phyloP scores from a whole-genome alignment of 805 yeast genomes.

The Sungouiella blattae region DNA sequence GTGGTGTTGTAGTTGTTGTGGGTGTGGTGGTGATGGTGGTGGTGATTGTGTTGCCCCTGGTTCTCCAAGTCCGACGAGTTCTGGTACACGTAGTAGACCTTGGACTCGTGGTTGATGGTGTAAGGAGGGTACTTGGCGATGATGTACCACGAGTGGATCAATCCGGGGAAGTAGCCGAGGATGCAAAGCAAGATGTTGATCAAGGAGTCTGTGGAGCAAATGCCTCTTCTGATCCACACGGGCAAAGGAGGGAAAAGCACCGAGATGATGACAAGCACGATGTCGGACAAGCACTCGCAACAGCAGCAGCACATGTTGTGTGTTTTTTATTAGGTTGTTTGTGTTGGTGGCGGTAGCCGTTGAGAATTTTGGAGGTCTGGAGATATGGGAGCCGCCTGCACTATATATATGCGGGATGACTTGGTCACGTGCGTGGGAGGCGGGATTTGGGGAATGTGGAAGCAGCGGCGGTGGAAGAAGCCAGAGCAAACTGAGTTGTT shows the following conservation, averaged over 20 bases:
- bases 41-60: constrained; percentile 15
- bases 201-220: constrained; percentile 50
- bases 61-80: constrained; percentile 31
- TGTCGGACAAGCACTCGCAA: constrained; percentile 42
- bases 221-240: constrained; percentile 62
- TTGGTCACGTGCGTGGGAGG: too few species aligned
- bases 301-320: constrained; percentile 14
- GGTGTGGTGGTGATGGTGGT: constrained; percentile 22
- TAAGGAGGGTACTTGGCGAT: constrained; percentile 46
- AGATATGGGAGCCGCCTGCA: too few species aligned
- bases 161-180: constrained; percentile 50
- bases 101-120: constrained; percentile 19
- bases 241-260: constrained; percentile 74
- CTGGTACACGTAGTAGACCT: constrained; percentile 32
- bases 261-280: constrained; percentile 56
- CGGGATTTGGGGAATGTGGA: neutral
- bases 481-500: too few species aligned
- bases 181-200: constrained; percentile 41
- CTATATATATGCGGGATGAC: too few species aligned
- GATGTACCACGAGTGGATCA: constrained; percentile 48
- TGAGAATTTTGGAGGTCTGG: too few species aligned
- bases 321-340: too few species aligned
- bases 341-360: too few species aligned
- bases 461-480: too few species aligned
- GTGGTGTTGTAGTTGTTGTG: constrained; percentile 9